phyloP scores from a whole-genome alignment of 2,329 filamentous ascomycete genomes.

The Ascochyta clinopodiicola region DNA sequence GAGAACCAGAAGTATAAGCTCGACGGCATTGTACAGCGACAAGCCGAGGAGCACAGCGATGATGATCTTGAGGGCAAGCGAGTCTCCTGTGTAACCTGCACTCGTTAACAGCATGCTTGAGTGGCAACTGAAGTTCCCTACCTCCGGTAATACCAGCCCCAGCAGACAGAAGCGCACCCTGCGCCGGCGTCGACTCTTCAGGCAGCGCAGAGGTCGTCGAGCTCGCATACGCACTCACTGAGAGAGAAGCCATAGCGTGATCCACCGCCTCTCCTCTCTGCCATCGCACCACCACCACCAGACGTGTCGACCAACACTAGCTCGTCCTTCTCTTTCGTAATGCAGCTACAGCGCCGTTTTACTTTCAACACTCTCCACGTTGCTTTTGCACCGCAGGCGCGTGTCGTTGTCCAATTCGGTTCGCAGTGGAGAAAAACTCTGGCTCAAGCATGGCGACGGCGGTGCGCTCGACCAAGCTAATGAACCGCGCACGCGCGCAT shows the following conservation, averaged over 20 bases:
- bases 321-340: background rate
- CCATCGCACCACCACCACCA: constrained; percentile 8
- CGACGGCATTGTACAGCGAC: constrained; percentile 51
- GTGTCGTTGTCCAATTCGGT: background rate
- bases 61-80: constrained; percentile 38
- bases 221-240: constrained; percentile 19
- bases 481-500: constrained; percentile 16
- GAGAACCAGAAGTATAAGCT: constrained; percentile 56
- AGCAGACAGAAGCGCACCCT: constrained; percentile 35
- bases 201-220: constrained; percentile 18
- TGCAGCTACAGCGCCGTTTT: background rate
- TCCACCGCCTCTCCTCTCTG: constrained; percentile 12
- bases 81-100: constrained; percentile 42
- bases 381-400: background rate
- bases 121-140: constrained; percentile 10
- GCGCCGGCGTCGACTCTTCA: constrained; percentile 31
- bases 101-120: background rate
- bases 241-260: constrained; percentile 24
- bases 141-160: constrained; percentile 44
- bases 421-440: constrained; percentile 12
- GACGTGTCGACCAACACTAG: too few relatives aligned
- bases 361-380: background rate
- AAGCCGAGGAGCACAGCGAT: constrained; percentile 48
- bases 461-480: constrained; percentile 3
- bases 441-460: constrained; percentile 6